Evolutionary conservation across 257 asterid genomes (phyloP), one percentile per base, ranked within the genome.

Genomic region (Jacaranda copaia): DNA sequence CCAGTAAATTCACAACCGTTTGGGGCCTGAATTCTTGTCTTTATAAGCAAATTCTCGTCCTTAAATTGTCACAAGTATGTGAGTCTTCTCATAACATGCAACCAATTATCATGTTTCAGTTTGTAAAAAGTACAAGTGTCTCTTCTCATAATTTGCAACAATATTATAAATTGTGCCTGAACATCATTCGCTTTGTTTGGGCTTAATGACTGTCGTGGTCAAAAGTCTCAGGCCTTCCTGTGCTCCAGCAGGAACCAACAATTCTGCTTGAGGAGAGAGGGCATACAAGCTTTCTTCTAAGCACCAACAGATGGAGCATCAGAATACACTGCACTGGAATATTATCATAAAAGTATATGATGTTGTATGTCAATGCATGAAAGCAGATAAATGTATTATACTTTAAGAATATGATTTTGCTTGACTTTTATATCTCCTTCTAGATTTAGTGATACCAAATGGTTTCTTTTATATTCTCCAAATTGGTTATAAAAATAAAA

Each of bases 391-490:
- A 36, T 13, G 32, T 42, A 20, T 12, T 40, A 55, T 72, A 46
- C 10, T 8, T 12, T 40, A 25, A 67, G n/a, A 65, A 16, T 53
- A 12, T 69, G 72, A 48, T 3, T 51, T 46, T 53, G 59, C 40
- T 56, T 42, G 19, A 12, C 32, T 79, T 40, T 52, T 35, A 19
- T 56, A 0, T 46, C 40, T 6, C 60, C 35, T 18, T 43, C 63
- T 65, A 7, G 39, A 45, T 67, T 25, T 43, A 32, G 48, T 76
- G 57, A 49, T 61, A 40, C 68, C 13, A 58, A 40, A 25, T 46
- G 32, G 25, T 49, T 32, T 66, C 32, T 15, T 53, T 77, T 52
- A 15, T 73, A 40, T 64, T 63, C 78, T 60, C 75, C 81, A 61
- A 20, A 49, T 75, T 73, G 42, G 19, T 63, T 48, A 65, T 75